phyloP scores from a whole-genome alignment of 2,329 filamentous ascomycete species.

The Microsporum canis region DNA sequence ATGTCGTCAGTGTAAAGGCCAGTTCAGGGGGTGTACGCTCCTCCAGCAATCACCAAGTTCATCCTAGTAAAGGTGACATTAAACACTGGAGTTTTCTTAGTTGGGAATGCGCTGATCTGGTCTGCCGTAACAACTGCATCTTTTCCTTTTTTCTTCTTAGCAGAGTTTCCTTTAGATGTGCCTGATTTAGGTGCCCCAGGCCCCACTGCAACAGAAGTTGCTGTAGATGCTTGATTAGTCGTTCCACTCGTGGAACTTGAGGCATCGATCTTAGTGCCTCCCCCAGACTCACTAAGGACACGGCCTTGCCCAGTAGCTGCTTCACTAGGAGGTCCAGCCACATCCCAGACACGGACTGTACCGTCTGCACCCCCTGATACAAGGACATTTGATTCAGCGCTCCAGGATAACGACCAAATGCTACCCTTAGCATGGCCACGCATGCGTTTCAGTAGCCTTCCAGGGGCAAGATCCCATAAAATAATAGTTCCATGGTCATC shows the following conservation, averaged over 20 bases:
- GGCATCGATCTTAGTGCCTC: constrained; percentile 42
- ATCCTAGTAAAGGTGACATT: constrained; percentile 89
- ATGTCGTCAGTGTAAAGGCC: not conserved
- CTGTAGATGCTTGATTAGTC: constrained; percentile 26
- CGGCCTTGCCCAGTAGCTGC: constrained; percentile 47
- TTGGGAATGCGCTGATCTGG: constrained; percentile 88
- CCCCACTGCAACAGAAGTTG: constrained; percentile 26
- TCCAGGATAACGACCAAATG: constrained; percentile 88
- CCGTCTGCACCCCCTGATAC: constrained; percentile 85
- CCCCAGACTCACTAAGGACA: constrained; percentile 39
- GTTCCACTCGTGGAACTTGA: constrained; percentile 35
- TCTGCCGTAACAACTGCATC: constrained; percentile 84
- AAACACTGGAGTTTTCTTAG: constrained; percentile 90
- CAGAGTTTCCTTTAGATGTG: constrained; percentile 10
- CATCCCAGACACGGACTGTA: constrained; percentile 90
- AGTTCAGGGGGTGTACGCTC: constrained; percentile 49
- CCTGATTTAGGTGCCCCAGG: not conserved
- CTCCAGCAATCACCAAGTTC: constrained; percentile 83
- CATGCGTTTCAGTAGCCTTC: constrained; percentile 78
- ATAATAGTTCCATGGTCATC: constrained; percentile 83
- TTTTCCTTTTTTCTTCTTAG: constrained; percentile 62
- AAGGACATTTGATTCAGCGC: constrained; percentile 79
- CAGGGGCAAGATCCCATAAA: constrained; percentile 87
- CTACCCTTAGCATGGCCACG: constrained; percentile 87
- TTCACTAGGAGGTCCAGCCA: constrained; percentile 56